phyloP scores from a whole-genome alignment of 1,139 yeast species.

The Taphrina wiesneri region DNA sequence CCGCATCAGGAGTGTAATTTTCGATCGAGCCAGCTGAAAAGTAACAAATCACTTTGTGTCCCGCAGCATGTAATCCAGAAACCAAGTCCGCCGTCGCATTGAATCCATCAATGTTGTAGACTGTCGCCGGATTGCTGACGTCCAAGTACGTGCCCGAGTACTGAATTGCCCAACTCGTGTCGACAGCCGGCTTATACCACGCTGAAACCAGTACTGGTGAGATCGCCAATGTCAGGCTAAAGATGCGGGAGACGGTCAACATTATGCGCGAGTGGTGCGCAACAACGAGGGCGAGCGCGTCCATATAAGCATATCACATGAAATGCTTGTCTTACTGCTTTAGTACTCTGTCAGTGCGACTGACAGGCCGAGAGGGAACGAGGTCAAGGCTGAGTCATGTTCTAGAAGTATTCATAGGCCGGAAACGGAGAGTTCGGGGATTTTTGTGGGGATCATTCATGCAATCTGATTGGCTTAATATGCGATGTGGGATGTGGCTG shows the following conservation, averaged over 20 bases:
- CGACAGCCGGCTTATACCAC: slow-evolving; percentile 11
- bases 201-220: neutral
- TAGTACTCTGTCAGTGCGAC: neutral
- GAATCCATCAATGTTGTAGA: slow-evolving; percentile 39
- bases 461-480: neutral
- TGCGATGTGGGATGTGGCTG: neutral
- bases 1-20: slow-evolving; percentile 38
- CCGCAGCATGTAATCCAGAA: slow-evolving; percentile 33
- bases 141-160: slow-evolving; percentile 13
- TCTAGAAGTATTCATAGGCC: neutral
- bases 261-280: neutral
- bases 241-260: neutral
- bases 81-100: slow-evolving; percentile 35
- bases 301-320: neutral
- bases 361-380: neutral
- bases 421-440: neutral
- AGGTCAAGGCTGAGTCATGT: neutral
- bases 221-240: neutral
- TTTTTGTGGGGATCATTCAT: neutral
- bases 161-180: slow-evolving; percentile 5
- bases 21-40: slow-evolving; percentile 40
- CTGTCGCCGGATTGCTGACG: slow-evolving; percentile 35
- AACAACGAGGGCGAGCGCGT: neutral
- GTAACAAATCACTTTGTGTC: slow-evolving; percentile 39
- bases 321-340: neutral